Percentiles rank a stretch among this genome's conserved stretches.
Evolutionary conservation across 1,139 yeast species (phyloP).

Genomic region (Geotrichum fermentans): DNA sequence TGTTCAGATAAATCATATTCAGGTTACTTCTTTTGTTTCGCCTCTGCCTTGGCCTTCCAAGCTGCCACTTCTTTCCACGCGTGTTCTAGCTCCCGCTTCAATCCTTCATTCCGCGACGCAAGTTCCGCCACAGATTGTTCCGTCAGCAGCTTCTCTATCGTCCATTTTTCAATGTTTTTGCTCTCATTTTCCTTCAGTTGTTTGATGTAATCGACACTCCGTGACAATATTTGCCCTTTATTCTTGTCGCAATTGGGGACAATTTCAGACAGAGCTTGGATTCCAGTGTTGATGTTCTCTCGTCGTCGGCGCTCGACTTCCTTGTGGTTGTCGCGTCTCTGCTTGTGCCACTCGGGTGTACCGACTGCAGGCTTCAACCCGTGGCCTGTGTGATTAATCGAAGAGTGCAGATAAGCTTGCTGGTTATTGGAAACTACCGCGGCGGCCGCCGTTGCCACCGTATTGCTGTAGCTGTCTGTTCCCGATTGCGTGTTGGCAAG

Average conservation of each 20-base stretch:
- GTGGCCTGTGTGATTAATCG: too few relatives aligned
- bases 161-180: conserved; percentile 87
- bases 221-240: conserved; percentile 80
- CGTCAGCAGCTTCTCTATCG: conserved; percentile 81
- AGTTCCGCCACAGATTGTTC: conserved; percentile 88
- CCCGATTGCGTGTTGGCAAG: background rate
- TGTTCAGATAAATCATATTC: too few relatives aligned
- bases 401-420: background rate
- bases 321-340: conserved; percentile 83
- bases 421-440: conserved; percentile 2
- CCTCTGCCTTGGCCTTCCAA: conserved; percentile 49
- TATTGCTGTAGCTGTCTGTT: conserved; percentile 4
- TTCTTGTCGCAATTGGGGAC: conserved; percentile 88
- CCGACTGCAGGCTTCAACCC: conserved; percentile 50
- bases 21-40: background rate
- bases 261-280: conserved; percentile 72
- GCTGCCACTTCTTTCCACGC: conserved; percentile 91
- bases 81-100: conserved; percentile 73
- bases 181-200: conserved; percentile 84
- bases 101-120: conserved; percentile 69
- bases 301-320: conserved; percentile 97
- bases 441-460: conserved; percentile 14
- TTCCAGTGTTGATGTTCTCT: conserved; percentile 85
- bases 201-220: conserved; percentile 85
- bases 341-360: conserved; percentile 81